Evolutionary conservation across 2,329 filamentous ascomycete species (phyloP).

Genomic region (Colletotrichum phormii): DNA sequence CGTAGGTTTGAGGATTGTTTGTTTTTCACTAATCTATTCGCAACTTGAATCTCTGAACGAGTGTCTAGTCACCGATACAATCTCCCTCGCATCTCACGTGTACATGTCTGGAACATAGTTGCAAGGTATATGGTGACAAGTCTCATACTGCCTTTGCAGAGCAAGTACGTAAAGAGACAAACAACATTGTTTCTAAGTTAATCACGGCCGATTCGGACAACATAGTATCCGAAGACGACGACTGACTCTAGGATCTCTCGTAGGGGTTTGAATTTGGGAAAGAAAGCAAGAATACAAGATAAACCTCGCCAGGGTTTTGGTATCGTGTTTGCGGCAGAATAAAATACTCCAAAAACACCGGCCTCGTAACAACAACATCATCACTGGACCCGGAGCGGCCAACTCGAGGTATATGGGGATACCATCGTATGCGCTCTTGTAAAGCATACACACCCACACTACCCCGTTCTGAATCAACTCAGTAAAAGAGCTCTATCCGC

Average conservation of each 20-base stretch:
- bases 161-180: not conserved
- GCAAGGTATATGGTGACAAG: not conserved
- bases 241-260: not conserved
- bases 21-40: not conserved
- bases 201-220: not conserved
- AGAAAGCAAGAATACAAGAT: not conserved
- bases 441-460: no score
- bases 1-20: not conserved
- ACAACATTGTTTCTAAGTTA: not conserved
- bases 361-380: not conserved
- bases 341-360: not conserved
- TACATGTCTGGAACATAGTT: not conserved
- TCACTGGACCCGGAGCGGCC: not conserved
- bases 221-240: not conserved
- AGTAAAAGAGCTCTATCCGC: not conserved
- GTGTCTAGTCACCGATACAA: not conserved
- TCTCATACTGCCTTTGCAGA: not conserved
- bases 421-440: no score
- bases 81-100: not conserved
- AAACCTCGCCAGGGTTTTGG: constrained; percentile 10
- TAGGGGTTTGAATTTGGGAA: no score
- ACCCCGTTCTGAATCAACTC: no score
- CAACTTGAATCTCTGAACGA: not conserved
- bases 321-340: constrained; percentile 10
- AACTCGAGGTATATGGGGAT: no score